These are phyloP conservation scores for Porodaedalea pini DNA, from an alignment of 1,284 basidiomycete species.

Conservation along the genomic window DNA sequence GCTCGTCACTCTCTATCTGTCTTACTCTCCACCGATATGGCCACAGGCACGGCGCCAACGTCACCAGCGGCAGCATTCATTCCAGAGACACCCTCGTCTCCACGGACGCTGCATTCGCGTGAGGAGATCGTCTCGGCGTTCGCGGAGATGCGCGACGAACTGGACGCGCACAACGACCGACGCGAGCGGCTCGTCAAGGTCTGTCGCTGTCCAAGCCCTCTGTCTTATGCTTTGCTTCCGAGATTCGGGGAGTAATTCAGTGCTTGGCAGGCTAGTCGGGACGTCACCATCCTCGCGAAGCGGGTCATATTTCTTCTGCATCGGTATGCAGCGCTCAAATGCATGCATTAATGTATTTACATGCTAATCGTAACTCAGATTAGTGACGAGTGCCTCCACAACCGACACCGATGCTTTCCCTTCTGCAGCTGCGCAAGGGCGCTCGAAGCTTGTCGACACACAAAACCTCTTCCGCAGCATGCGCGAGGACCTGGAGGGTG, in stretches of 20 bases:
- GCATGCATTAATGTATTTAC: background rate
- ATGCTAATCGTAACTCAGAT: constrained; percentile 23
- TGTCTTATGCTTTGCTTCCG: constrained; percentile 1
- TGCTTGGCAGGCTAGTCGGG: constrained; percentile 60
- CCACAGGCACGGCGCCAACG: too few relatives aligned
- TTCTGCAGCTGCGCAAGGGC: constrained; percentile 53
- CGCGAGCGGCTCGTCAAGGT: constrained; percentile 86
- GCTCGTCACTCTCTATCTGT: too few relatives aligned
- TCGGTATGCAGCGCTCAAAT: constrained; percentile 52
- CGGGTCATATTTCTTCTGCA: constrained; percentile 94
- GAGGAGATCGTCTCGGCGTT: constrained; percentile 42
- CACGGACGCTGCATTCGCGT: constrained; percentile 21
- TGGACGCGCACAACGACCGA: constrained; percentile 73
- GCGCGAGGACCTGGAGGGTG: constrained; percentile 61
- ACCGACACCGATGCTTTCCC: constrained; percentile 28
- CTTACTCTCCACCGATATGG: too few relatives aligned
- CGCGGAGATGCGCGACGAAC: constrained; percentile 57
- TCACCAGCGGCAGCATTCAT: too few relatives aligned
- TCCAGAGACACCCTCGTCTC: background rate
- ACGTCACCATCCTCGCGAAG: constrained; percentile 91
- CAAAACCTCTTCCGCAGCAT: constrained; percentile 62
- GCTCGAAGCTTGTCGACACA: constrained; percentile 70
- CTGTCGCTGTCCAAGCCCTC: constrained; percentile 14
- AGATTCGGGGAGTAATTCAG: constrained; percentile 1
- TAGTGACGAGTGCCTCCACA: constrained; percentile 18